These are phyloP conservation scores for Fusarium mangiferae DNA, from an alignment of 2,329 filamentous ascomycete species.

Conservation along the genomic window DNA sequence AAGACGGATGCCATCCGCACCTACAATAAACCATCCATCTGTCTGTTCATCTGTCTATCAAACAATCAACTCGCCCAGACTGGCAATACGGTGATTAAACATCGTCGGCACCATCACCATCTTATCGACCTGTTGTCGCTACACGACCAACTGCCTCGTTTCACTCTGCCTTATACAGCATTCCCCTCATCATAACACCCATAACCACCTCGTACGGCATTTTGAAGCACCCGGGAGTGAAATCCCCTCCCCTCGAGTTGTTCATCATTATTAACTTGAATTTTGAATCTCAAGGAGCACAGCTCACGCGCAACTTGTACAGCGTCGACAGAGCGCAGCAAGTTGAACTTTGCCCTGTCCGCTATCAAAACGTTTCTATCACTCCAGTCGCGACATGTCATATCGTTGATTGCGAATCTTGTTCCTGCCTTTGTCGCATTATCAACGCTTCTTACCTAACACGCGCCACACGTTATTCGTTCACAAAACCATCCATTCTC, in stretches of 20 bases:
- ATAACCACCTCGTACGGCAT: conserved; percentile 13
- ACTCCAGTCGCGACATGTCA: conserved; percentile 10
- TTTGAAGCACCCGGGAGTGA: conserved; percentile 1
- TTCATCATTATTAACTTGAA: conserved; percentile 1
- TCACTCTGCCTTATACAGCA: conserved; percentile 7
- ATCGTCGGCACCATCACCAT: conserved; percentile 27
- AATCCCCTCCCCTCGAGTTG: background rate
- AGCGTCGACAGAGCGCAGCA: conserved; percentile 17
- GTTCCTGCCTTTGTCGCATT: conserved; percentile 4
- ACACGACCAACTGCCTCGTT: conserved; percentile 12
- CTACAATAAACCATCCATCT: conserved; percentile 33
- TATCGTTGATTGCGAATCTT: conserved; percentile 7
- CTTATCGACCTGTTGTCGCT: conserved; percentile 4
- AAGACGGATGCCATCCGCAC: conserved; percentile 31
- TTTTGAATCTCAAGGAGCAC: conserved; percentile 6
- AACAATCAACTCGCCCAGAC: conserved; percentile 26
- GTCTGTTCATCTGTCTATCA: conserved; percentile 24
- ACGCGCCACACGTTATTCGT: conserved; percentile 1
- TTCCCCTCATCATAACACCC: background rate
- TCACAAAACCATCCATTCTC: background rate
- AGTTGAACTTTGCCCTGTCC: conserved; percentile 2
- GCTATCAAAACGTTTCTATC: background rate
- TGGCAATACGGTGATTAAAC: conserved; percentile 19
- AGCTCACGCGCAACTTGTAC: conserved; percentile 20
- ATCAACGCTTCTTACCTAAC: background rate